phyloP scores from a whole-genome alignment of 306 rosid species.

The peach (Prunus persica) region DNA sequence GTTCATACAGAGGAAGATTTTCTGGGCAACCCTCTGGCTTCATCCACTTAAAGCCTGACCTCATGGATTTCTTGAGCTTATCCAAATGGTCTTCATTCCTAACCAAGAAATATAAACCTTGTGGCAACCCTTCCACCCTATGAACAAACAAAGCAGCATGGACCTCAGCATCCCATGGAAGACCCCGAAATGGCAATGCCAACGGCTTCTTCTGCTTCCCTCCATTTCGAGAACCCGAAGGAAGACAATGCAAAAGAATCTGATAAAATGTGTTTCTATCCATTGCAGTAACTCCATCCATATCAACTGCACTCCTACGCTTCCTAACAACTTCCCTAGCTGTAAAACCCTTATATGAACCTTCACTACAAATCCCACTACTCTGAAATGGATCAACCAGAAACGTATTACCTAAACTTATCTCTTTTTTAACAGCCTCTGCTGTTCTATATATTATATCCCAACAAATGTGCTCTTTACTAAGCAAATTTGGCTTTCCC shows the following conservation, averaged over 20 bases:
- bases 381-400: conserved; percentile 54
- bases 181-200: conserved; percentile 64
- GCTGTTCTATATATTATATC: conserved; percentile 78
- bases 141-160: conserved; percentile 93
- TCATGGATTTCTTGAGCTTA: conserved; percentile 64
- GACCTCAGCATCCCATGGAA: conserved; percentile 89
- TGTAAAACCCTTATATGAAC: conserved; percentile 49
- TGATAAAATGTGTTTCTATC: conserved; percentile 72
- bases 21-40: conserved; percentile 84
- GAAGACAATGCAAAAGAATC: conserved; percentile 83
- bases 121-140: conserved; percentile 73
- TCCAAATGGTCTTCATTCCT: conserved; percentile 72
- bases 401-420: conserved; percentile 29
- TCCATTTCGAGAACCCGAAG: conserved; percentile 60
- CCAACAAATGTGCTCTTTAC: conserved; percentile 92
- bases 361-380: conserved; percentile 51
- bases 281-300: conserved; percentile 76
- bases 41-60: conserved; percentile 63
- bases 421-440: conserved; percentile 66
- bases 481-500: conserved; percentile 72
- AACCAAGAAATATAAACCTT: conserved; percentile 81
- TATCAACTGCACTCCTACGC: conserved; percentile 92
- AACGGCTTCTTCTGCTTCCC: conserved; percentile 53
- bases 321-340: conserved; percentile 78
- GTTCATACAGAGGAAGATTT: conserved; percentile 73